These are phyloP conservation scores for Vigna unguiculata DNA, from an alignment of 306 rosid genomes.

Conservation along the genomic window DNA sequence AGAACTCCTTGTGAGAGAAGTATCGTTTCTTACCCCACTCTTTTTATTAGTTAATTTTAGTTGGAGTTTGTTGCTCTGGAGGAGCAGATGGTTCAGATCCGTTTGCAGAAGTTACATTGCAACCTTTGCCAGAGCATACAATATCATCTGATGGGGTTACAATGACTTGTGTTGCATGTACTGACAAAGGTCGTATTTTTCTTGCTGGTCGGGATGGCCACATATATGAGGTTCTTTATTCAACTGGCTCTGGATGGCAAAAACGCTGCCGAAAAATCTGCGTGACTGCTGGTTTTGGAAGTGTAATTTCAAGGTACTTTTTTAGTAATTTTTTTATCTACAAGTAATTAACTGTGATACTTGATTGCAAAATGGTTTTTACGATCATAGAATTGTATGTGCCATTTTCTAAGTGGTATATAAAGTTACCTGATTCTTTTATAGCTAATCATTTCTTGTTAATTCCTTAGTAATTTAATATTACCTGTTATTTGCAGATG, in stretches of 20 bases:
- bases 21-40: slow-evolving; percentile 49
- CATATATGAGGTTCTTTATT: slow-evolving; percentile 87
- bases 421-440: slow-evolving; percentile 20
- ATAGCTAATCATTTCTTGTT: slow-evolving; percentile 25
- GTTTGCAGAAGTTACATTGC: slow-evolving; percentile 86
- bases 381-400: slow-evolving; percentile 13
- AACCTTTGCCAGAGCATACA: slow-evolving; percentile 91
- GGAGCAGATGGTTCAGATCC: slow-evolving; percentile 88
- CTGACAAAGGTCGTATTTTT: slow-evolving; percentile 89
- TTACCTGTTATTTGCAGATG: slow-evolving; percentile 71
- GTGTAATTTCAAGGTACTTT: slow-evolving; percentile 87
- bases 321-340: slow-evolving; percentile 24
- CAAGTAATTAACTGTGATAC: slow-evolving; percentile 17
- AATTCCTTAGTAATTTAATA: slow-evolving; percentile 36
- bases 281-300: slow-evolving; percentile 92
- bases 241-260: slow-evolving; percentile 97
- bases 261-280: slow-evolving; percentile 90
- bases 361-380: slow-evolving; percentile 17
- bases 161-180: slow-evolving; percentile 89
- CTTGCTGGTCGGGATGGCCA: slow-evolving; percentile 98
- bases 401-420: slow-evolving; percentile 11
- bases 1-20: slow-evolving; percentile 25
- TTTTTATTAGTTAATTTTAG: slow-evolving; percentile 79
- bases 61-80: slow-evolving; percentile 94
- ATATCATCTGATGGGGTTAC: slow-evolving; percentile 94